Evolutionary conservation across 805 yeast species (phyloP).

Genomic region (Ogataea dorogensis): DNA sequence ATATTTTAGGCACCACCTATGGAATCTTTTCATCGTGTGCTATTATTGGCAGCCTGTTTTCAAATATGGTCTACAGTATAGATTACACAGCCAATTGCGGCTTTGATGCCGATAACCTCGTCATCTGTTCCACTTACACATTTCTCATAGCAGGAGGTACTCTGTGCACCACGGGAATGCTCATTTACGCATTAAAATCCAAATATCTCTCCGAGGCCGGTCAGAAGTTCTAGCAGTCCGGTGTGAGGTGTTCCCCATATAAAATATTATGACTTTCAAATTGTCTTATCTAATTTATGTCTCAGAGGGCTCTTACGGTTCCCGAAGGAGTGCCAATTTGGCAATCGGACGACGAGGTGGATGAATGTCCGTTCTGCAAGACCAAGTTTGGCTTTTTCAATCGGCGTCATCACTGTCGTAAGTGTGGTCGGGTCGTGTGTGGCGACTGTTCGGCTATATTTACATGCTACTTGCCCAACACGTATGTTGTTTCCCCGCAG

Average conservation of each 20-base stretch:
- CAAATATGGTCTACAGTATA: constrained; percentile 72
- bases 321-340: constrained; percentile 47
- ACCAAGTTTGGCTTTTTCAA: constrained; percentile 54
- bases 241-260: constrained; percentile 2
- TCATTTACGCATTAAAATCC: constrained; percentile 23
- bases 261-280: background rate
- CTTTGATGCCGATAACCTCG: constrained; percentile 19
- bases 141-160: constrained; percentile 31
- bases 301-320: constrained; percentile 6
- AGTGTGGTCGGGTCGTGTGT: constrained; percentile 79
- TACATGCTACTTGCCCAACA: constrained; percentile 55
- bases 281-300: constrained; percentile 5
- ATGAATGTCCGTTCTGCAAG: constrained; percentile 55
- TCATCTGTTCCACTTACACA: constrained; percentile 35
- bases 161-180: constrained; percentile 24
- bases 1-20: constrained; percentile 88
- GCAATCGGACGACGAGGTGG: constrained; percentile 65
- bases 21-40: constrained; percentile 88
- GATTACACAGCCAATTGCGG: constrained; percentile 49
- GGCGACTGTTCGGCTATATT: constrained; percentile 57
- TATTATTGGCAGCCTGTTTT: constrained; percentile 29
- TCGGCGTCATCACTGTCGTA: constrained; percentile 81
- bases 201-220: constrained; percentile 27
- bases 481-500: constrained; percentile 57
- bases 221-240: constrained; percentile 25